Percentiles rank a stretch among this genome's conserved stretches.
phyloP scores from a whole-genome alignment of 768 basidiomycete genomes.

The Boletus rex-veris region DNA sequence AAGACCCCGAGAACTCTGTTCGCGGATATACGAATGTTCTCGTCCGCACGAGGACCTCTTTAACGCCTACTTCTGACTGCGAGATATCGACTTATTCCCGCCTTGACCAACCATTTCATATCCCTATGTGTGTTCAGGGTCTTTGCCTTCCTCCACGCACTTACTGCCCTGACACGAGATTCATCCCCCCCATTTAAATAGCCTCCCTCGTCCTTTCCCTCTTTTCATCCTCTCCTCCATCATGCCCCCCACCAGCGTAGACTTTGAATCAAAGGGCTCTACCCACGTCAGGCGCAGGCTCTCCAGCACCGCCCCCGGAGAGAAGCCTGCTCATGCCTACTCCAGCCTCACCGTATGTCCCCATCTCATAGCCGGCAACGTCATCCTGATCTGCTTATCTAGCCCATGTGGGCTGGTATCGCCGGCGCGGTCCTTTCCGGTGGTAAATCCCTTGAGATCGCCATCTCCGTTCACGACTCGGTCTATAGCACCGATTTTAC shows the following conservation, averaged over 20 bases:
- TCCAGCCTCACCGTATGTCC: constrained; percentile 63
- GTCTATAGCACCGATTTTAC: constrained; percentile 81
- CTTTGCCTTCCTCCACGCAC: not conserved
- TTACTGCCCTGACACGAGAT: not conserved
- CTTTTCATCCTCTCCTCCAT: constrained; percentile 21
- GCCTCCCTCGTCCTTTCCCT: constrained; percentile 14
- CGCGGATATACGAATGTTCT: not conserved
- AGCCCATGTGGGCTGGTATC: constrained; percentile 90
- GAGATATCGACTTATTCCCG: too few relatives aligned
- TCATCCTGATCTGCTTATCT: constrained; percentile 18
- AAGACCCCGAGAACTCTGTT: constrained; percentile 30
- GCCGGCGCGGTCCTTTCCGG: constrained; percentile 61
- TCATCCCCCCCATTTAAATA: constrained; percentile 31
- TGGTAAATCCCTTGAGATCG: constrained; percentile 62
- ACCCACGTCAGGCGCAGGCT: constrained; percentile 64
- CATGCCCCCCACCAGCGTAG: constrained; percentile 44
- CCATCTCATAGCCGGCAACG: not conserved
- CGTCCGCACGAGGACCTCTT: not conserved
- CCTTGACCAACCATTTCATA: constrained; percentile 2
- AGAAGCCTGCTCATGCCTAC: constrained; percentile 54
- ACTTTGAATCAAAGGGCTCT: constrained; percentile 65
- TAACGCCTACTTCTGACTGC: not conserved
- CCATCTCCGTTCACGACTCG: constrained; percentile 79
- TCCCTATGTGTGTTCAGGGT: constrained; percentile 28
- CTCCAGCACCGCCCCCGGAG: constrained; percentile 48